Base-by-base conservation (phyloP, 768 basidiomycete genomes). In the Suillus brevipes region DNA sequence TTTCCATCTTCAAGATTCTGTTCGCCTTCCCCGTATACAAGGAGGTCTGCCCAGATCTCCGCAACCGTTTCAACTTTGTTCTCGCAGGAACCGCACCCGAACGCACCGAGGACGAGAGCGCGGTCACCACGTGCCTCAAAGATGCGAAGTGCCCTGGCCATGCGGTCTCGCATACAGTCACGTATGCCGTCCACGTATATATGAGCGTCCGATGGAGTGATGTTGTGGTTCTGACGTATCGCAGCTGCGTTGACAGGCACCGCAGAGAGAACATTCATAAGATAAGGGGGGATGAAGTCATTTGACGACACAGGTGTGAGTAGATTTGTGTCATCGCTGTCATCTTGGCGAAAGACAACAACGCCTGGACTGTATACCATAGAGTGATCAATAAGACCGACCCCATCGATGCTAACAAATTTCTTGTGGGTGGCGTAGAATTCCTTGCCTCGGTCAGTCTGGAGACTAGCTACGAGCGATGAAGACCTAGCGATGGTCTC, bases 361-460 rank as follows among this genome's bases (percentile, higher is more conserved):
- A 84, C 78, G 18, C 75, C 75, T 10, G 82, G 82, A 40, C 79
- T 78, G 69, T 82, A 84, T 42, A 84, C 77, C 75, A 83, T 80
- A 20, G 82, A 78, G 60, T 83, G 82, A 63, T 82, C 81, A n/a
- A 80, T 75, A 25, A 82, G 67, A 31, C 81, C 81, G 23, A 76
- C 79, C 37, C 80, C 80, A 47, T 81, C 80, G 1, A 70, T 71
- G 10, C 59, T 69, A 20, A 73, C 65, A 60, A 74, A 79, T 6
- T 71, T 72, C 64, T 67, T 72, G 67, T 82, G 81, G 63, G 78
- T 77, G 42, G 71, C 65, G 70, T 83, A 84, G 66, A 84, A 83
- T 36, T 74, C 71, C 62, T 71, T 72, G 34, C 73, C 81, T 8
- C 72, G 74, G 23, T 72, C 66, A 14, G 77, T 68, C 62, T 62